Percentiles rank a stretch among this genome's conserved stretches.
These are phyloP conservation scores for Rosa lucieae DNA, from an alignment of 306 rosid genomes.

Conservation along the genomic window DNA sequence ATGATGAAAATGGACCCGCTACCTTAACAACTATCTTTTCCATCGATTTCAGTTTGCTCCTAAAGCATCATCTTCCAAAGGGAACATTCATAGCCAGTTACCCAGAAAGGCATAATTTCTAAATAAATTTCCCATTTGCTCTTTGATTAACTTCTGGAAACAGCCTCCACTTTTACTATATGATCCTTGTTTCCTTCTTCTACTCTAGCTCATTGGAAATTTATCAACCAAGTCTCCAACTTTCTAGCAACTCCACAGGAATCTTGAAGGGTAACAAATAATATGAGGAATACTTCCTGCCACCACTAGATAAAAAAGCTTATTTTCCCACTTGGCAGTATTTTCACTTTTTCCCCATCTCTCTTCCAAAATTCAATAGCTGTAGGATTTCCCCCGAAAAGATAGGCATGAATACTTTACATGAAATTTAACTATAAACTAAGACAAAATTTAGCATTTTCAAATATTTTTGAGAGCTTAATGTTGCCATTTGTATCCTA, in stretches of 20 bases:
- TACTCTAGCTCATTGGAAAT: neutral
- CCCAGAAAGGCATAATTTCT: neutral
- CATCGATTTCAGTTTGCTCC: neutral
- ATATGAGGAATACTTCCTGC: neutral
- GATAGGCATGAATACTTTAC: neutral
- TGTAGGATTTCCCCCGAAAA: neutral
- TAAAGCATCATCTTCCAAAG: neutral
- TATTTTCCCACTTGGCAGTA: neutral
- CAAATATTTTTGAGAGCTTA: neutral
- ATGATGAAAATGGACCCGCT: neutral
- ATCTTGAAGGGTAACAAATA: neutral
- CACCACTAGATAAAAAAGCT: neutral
- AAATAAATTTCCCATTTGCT: neutral
- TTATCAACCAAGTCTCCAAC: neutral
- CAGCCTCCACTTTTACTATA: neutral
- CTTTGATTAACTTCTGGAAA: neutral
- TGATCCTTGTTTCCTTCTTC: neutral
- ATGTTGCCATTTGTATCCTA: neutral
- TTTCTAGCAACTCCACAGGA: neutral
- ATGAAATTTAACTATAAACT: neutral
- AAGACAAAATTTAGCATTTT: neutral
- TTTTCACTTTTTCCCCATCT: neutral
- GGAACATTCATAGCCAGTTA: neutral
- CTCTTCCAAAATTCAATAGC: neutral
- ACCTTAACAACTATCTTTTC: neutral